Evolutionary conservation across 129 eudicot species (phyloP), one percentile per base, ranked within the genome.

Genomic region (Flaveria trinervia): DNA sequence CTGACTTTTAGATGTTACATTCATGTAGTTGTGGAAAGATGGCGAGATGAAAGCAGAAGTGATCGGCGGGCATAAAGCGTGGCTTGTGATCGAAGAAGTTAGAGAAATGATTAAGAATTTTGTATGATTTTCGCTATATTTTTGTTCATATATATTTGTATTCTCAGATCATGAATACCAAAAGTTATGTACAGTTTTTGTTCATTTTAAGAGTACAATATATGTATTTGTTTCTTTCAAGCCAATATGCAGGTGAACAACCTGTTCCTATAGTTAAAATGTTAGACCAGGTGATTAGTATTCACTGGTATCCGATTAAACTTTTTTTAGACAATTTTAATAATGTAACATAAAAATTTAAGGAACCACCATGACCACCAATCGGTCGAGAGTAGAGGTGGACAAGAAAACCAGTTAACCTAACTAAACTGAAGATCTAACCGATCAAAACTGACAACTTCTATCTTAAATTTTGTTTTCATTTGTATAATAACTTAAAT

Each of bases 41-140:
- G 97, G 97, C 62, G 98, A 93, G 84, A 87, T 93, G 93, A 89
- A 91, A 86, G 98, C 83, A 18, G 98, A 93, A 82, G 98, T 93
- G 71, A 93, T 93, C 25, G 98, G 98, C 54, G 98, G 98, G 64
- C 98, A 93, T 80, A 91, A 93, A 81, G 97, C 96, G 4, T 93
- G 98, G 98, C 96, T 93, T 28, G 98, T 93, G 50, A 82, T 93
- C 52, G 98, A 93, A 81, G 98, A 93, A 93, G 97, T 93, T 56
- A 77, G 93, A 80, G 88, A 87, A 81, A 91, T 93, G 98, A 86
- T 93, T 17, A 73, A 85, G 74, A 84, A 84, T 26, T 85, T 72
- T 65, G 75, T 84, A 74, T 92, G 80, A 88, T 50, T 77, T 56
- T 45, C 51, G 20, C 39, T 75, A 56, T 50, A 10, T 17, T 57